These are phyloP conservation scores for Podospora pseudocomata DNA, from an alignment of 495 filamentous ascomycete species.

Conservation along the genomic window DNA sequence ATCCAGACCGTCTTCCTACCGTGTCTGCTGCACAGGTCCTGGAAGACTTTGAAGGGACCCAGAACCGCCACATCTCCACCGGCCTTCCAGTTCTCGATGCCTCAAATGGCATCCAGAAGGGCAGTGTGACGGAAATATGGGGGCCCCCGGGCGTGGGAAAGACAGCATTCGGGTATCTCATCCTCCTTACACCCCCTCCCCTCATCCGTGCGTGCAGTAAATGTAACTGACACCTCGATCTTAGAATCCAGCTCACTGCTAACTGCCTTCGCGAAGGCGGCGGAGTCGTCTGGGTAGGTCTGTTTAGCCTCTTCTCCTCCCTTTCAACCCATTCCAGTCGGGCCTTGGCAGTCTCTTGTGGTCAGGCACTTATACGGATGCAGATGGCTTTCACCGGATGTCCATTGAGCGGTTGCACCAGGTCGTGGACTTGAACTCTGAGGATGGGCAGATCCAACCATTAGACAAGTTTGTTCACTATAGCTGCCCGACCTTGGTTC, in stretches of 20 bases:
- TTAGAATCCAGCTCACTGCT: slow-evolving; percentile 65
- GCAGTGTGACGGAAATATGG: slow-evolving; percentile 83
- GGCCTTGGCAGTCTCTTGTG: not conserved
- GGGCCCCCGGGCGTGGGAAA: slow-evolving; percentile 89
- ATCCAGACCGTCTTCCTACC: slow-evolving; percentile 74
- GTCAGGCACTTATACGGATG: slow-evolving; percentile 10
- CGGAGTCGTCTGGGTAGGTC: slow-evolving; percentile 84
- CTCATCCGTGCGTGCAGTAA: not conserved
- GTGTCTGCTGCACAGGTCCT: slow-evolving; percentile 84
- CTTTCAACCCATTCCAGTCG: not conserved
- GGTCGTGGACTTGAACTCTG: slow-evolving; percentile 10
- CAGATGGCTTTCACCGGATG: slow-evolving; percentile 37
- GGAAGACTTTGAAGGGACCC: slow-evolving; percentile 50
- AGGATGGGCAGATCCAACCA: not conserved
- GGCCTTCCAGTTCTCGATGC: slow-evolving; percentile 60
- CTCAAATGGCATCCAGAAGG: slow-evolving; percentile 60
- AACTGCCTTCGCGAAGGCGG: slow-evolving; percentile 58
- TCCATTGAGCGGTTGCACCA: slow-evolving; percentile 28
- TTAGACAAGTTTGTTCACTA: slow-evolving; percentile 30
- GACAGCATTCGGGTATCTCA: slow-evolving; percentile 68
- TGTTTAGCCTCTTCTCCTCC: slow-evolving; percentile 31
- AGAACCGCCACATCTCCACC: slow-evolving; percentile 58
- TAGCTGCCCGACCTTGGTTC: slow-evolving; percentile 58
- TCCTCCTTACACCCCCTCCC: slow-evolving; percentile 5
- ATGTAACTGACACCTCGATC: not conserved